Conservation (phyloP, 129 eudicot species). For the Flaveria ramosissima region DNA sequence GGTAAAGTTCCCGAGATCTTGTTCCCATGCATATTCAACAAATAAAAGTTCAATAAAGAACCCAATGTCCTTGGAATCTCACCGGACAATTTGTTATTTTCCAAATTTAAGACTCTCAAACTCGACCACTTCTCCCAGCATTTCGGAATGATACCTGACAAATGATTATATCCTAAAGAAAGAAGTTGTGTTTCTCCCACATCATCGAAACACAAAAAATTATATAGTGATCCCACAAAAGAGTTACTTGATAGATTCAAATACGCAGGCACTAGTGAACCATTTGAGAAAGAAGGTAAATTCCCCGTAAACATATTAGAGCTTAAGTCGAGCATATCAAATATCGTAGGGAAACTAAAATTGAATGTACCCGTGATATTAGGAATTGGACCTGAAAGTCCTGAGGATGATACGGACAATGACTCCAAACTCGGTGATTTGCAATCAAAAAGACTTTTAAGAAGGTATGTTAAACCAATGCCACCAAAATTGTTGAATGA, state of each 20-base stretch:
- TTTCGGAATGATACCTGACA: conserved; percentile 7
- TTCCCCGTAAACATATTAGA: conserved; percentile 41
- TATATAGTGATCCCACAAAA: conserved; percentile 25
- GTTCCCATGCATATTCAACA: conserved; percentile 15
- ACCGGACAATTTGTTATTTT: conserved; percentile 9
- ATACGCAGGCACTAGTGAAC: not conserved
- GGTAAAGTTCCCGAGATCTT: conserved; percentile 17
- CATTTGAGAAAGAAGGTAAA: conserved; percentile 20
- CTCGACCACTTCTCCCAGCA: conserved; percentile 4
- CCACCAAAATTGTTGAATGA: not conserved
- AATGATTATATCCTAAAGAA: conserved; percentile 28
- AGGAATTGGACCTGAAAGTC: conserved; percentile 28
- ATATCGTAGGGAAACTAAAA: not conserved
- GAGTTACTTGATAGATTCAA: conserved; percentile 44
- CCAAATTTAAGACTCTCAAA: conserved; percentile 3
- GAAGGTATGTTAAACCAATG: not conserved
- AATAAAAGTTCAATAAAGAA: not conserved
- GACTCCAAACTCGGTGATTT: conserved; percentile 28
- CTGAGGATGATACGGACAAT: not conserved
- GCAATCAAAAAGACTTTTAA: conserved; percentile 15
- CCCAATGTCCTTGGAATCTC: conserved; percentile 23
- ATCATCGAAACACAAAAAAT: conserved; percentile 31
- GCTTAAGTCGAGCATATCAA: not conserved
- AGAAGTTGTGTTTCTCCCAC: not conserved
- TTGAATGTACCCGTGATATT: not conserved